Evolutionary conservation across 2,329 filamentous ascomycete species (phyloP).

Genomic region (Botrytis fabae): DNA sequence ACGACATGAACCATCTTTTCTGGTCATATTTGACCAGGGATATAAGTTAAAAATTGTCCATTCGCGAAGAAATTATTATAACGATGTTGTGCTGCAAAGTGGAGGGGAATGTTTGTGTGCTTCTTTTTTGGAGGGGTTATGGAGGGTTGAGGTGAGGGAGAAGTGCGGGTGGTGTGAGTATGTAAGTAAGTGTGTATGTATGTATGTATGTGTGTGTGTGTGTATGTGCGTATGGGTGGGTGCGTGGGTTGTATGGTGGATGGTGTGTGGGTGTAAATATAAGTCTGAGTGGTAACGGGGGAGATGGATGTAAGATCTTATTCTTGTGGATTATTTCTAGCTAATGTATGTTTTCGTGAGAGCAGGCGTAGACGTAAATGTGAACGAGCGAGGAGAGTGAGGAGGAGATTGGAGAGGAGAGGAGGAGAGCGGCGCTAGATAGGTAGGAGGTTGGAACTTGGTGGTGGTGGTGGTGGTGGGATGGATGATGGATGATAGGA

Average conservation of each 20-base stretch:
- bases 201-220: neutral
- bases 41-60: slow-evolving; percentile 36
- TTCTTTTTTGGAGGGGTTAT: slow-evolving; percentile 13
- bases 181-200: neutral
- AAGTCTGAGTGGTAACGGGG: neutral
- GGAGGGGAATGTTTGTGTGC: slow-evolving; percentile 8
- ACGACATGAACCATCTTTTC: slow-evolving; percentile 61
- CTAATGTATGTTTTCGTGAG: neutral
- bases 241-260: neutral
- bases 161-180: neutral
- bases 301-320: neutral
- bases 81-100: neutral
- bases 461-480: neutral
- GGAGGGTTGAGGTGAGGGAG: slow-evolving; percentile 5
- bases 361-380: neutral
- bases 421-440: neutral
- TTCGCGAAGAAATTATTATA: slow-evolving; percentile 23
- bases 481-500: neutral
- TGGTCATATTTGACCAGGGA: slow-evolving; percentile 57
- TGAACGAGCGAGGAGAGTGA: neutral
- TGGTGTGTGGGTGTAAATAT: neutral
- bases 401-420: neutral
- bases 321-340: neutral
- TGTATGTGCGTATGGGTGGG: neutral
- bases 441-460: neutral